Evolutionary conservation across 1,284 basidiomycete species (phyloP).

Genomic region (Cronartium ribicola): DNA sequence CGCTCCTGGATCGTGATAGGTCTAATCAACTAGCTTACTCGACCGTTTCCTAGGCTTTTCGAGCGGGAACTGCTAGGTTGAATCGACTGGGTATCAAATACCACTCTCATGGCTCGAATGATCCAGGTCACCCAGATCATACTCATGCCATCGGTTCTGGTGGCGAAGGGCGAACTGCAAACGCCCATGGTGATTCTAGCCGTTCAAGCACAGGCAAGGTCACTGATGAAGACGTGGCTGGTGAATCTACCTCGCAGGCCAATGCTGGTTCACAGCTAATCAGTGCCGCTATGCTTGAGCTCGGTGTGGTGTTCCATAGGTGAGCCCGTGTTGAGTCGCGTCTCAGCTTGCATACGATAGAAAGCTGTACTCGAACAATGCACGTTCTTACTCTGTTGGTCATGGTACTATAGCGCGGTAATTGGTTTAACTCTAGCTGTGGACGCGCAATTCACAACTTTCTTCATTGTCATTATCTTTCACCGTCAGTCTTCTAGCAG

Average conservation of each 20-base stretch:
- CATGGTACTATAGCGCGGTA: slow-evolving; percentile 57
- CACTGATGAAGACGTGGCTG: slow-evolving; percentile 7
- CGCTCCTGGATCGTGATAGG: not conserved
- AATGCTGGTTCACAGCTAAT: slow-evolving; percentile 68
- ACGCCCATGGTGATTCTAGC: not conserved
- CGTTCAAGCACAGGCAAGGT: not conserved
- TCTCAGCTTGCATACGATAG: too few species aligned
- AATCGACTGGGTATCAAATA: slow-evolving; percentile 41
- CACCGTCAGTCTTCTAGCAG: slow-evolving; percentile 47
- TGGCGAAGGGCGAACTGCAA: not conserved
- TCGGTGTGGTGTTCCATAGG: slow-evolving; percentile 82
- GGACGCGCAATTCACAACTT: slow-evolving; percentile 68
- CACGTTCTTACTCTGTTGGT: slow-evolving; percentile 1
- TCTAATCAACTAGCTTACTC: not conserved
- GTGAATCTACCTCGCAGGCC: slow-evolving; percentile 49
- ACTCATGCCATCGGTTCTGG: not conserved
- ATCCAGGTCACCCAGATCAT: not conserved
- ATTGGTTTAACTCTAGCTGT: slow-evolving; percentile 92
- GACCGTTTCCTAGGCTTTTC: slow-evolving; percentile 53
- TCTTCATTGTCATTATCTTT: slow-evolving; percentile 83
- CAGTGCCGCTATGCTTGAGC: slow-evolving; percentile 77
- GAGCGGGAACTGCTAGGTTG: slow-evolving; percentile 47
- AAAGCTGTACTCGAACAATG: too few species aligned
- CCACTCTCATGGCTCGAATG: slow-evolving; percentile 9
- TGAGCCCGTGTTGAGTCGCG: not conserved